A percentile compares a stretch with the other conserved stretches of the same genome.
Conservation (phyloP, 1,284 basidiomycete genomes). For the Ustilago loliicola region DNA sequence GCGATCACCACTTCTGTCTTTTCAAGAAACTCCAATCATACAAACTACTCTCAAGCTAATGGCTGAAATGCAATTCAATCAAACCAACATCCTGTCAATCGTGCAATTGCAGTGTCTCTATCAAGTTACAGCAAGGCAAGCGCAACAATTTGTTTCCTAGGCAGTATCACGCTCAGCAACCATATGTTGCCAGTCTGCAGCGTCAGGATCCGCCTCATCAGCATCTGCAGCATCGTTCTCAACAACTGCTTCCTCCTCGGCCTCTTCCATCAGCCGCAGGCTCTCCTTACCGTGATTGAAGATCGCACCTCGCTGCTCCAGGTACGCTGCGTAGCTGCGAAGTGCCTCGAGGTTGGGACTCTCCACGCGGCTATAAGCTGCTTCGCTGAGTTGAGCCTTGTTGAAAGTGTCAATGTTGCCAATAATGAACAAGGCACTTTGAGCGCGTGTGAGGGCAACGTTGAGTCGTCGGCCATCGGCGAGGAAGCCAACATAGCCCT, state of each 20-base stretch:
- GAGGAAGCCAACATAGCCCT: conserved; percentile 87
- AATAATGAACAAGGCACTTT: conserved; percentile 88
- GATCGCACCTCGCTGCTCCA: conserved; percentile 31
- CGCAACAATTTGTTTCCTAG: too few relatives aligned
- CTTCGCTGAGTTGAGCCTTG: conserved; percentile 53
- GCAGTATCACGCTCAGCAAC: conserved; percentile 37
- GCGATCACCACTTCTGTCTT: conserved; percentile 15
- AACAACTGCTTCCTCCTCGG: conserved; percentile 13
- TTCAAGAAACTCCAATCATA: neutral
- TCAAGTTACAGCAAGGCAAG: neutral
- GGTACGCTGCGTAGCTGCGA: conserved; percentile 35
- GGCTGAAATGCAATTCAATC: conserved; percentile 16
- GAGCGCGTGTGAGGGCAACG: conserved; percentile 93
- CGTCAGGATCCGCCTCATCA: conserved; percentile 22
- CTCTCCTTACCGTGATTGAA: neutral
- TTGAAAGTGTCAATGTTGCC: conserved; percentile 81
- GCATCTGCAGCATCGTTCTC: conserved; percentile 24
- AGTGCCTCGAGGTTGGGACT: conserved; percentile 46
- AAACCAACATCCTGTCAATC: neutral
- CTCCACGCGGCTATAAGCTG: conserved; percentile 49
- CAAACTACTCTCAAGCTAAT: neutral
- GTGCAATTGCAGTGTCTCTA: neutral
- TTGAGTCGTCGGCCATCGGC: conserved; percentile 96
- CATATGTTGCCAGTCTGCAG: conserved; percentile 37
- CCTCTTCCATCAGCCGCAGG: conserved; percentile 10